Percentiles rank a stretch among this genome's conserved stretches.
Conservation (phyloP, 179 eudicot species). For the Heliamphora pulchella region DNA sequence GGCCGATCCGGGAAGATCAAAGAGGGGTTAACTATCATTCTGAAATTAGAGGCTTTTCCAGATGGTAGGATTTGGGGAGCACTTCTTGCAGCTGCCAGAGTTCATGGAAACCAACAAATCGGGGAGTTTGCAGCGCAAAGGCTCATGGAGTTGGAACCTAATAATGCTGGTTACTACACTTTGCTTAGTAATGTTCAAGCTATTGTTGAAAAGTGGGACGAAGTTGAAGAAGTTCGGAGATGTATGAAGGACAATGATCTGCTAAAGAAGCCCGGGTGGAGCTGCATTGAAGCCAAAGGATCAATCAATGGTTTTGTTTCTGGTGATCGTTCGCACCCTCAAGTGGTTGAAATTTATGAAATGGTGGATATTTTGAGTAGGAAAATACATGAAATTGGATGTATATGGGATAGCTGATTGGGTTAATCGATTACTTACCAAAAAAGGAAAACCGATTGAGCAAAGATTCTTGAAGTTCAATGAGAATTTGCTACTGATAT, state of each 20-base stretch:
- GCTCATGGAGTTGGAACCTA: conserved; percentile 36
- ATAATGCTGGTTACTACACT: conserved; percentile 42
- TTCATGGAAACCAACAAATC: conserved; percentile 27
- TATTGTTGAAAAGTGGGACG: conserved; percentile 35
- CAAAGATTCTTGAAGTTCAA: too few relatives aligned
- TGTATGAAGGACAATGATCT: conserved; percentile 20
- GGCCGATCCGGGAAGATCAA: conserved; percentile 42
- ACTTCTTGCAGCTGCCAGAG: conserved; percentile 36
- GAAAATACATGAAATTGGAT: conserved; percentile 21
- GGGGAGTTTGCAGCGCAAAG: conserved; percentile 33
- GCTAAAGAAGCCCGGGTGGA: conserved; percentile 46
- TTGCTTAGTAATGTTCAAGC: conserved; percentile 43
- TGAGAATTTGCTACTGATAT: too few relatives aligned
- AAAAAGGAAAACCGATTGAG: too few relatives aligned
- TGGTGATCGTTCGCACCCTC: conserved; percentile 32
- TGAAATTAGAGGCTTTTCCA: conserved; percentile 25
- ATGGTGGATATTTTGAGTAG: conserved; percentile 23
- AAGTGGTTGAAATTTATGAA: conserved; percentile 20
- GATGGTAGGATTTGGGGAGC: conserved; percentile 57
- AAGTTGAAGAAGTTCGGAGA: conserved; percentile 31
- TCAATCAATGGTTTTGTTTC: conserved; percentile 34
- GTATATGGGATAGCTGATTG: conserved; percentile 4
- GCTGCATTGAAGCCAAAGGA: conserved; percentile 36
- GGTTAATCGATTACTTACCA: background rate
- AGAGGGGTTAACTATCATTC: conserved; percentile 29